phyloP scores from a whole-genome alignment of 2,329 filamentous ascomycete genomes.

The Colletotrichum acutatum region DNA sequence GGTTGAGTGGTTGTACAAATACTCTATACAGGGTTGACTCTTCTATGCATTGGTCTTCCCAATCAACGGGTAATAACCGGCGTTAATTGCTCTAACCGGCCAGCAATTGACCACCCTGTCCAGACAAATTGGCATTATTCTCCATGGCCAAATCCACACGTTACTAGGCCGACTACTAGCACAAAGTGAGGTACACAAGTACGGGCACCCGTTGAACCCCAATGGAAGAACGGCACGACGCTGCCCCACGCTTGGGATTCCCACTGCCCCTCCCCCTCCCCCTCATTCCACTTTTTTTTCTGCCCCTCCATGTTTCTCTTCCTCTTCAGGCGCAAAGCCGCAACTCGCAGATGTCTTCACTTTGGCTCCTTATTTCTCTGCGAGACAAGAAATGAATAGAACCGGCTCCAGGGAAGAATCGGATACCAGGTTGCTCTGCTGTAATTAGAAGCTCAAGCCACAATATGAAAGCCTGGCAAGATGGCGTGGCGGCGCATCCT shows the following conservation, averaged over 20 bases:
- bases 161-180: background rate
- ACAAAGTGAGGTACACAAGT: background rate
- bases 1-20: background rate
- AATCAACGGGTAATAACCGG: constrained; percentile 19
- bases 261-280: constrained; percentile 28
- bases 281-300: background rate
- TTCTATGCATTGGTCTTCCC: background rate
- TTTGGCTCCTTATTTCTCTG: background rate
- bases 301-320: constrained; percentile 21
- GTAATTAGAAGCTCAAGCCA: background rate
- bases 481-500: background rate
- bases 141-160: constrained; percentile 7
- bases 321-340: background rate
- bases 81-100: constrained; percentile 21
- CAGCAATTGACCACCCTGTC: background rate
- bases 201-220: background rate
- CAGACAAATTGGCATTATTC: constrained; percentile 21
- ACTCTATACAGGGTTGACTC: background rate
- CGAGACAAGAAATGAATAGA: background rate
- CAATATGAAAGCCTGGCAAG: background rate
- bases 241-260: constrained; percentile 13
- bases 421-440: background rate
- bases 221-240: background rate
- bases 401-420: background rate
- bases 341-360: background rate